phyloP scores from a whole-genome alignment of 306 rosid species.

The Lithocarpus polystachyus region DNA sequence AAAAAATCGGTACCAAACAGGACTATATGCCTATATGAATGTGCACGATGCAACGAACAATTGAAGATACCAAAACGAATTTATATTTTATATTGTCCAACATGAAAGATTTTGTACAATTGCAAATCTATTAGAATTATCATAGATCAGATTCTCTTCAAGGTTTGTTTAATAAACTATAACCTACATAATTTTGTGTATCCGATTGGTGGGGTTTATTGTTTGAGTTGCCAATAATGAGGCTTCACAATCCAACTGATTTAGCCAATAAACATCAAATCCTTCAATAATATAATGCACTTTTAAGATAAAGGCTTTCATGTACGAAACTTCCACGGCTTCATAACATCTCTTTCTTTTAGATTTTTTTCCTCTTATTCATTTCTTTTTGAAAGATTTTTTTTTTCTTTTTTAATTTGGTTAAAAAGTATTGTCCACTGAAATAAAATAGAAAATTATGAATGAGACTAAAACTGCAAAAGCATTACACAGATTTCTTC shows the following conservation, averaged over 20 bases:
- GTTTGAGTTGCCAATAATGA: conserved; percentile 25
- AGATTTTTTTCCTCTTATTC: too few relatives aligned
- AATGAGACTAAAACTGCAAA: too few relatives aligned
- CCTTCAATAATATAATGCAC: not conserved
- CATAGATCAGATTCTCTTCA: conserved; percentile 26
- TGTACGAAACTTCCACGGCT: too few relatives aligned
- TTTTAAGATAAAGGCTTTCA: too few relatives aligned
- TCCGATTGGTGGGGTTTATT: conserved; percentile 30
- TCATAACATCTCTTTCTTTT: too few relatives aligned
- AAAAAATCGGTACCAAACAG: too few relatives aligned
- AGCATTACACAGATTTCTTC: too few relatives aligned
- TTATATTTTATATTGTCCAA: conserved; percentile 8
- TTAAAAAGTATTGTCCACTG: too few relatives aligned
- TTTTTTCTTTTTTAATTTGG: too few relatives aligned
- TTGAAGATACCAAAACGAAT: conserved; percentile 16
- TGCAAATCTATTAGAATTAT: conserved; percentile 21
- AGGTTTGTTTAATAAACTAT: conserved; percentile 18
- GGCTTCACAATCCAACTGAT: conserved; percentile 1
- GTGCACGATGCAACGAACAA: not conserved
- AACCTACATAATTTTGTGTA: conserved; percentile 9
- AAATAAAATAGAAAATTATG: too few relatives aligned
- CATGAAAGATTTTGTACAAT: not conserved
- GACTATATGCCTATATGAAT: too few relatives aligned
- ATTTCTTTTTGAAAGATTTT: too few relatives aligned
- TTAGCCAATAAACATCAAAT: not conserved